phyloP scores from a whole-genome alignment of 1,139 yeast species.

The Blastobotrys capitulatus region DNA sequence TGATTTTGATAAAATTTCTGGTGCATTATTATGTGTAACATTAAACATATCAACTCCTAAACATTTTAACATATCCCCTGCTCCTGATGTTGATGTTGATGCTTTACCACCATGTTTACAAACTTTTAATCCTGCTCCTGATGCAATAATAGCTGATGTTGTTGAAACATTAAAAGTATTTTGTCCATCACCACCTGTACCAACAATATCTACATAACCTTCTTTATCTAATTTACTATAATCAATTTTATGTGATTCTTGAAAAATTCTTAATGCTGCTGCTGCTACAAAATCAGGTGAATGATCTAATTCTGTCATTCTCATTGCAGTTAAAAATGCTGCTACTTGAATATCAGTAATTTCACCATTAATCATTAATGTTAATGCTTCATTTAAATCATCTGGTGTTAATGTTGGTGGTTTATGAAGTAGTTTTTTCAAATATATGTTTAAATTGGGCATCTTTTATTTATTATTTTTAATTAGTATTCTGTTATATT shows the following conservation, averaged over 20 bases:
- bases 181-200: slow-evolving; percentile 98
- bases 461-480: not conserved
- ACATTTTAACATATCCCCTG: slow-evolving; percentile 76
- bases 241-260: slow-evolving; percentile 33
- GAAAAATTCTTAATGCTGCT: slow-evolving; percentile 70
- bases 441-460: slow-evolving; percentile 48
- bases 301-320: slow-evolving; percentile 74
- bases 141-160: slow-evolving; percentile 87
- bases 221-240: slow-evolving; percentile 38
- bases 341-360: slow-evolving; percentile 70
- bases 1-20: slow-evolving; percentile 49
- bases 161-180: slow-evolving; percentile 95
- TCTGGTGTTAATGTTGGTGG: slow-evolving; percentile 57
- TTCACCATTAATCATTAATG: slow-evolving; percentile 50
- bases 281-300: slow-evolving; percentile 76
- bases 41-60: slow-evolving; percentile 73
- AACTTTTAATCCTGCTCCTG: slow-evolving; percentile 79
- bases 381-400: slow-evolving; percentile 58
- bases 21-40: slow-evolving; percentile 62
- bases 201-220: slow-evolving; percentile 84
- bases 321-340: slow-evolving; percentile 70
- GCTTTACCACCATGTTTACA: slow-evolving; percentile 98
- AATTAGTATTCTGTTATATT: no score
- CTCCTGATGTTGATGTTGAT: slow-evolving; percentile 85
- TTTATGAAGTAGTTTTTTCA: slow-evolving; percentile 52